Conservation (phyloP, 75 land plant genomes). For the Ceratopteris richardii region DNA sequence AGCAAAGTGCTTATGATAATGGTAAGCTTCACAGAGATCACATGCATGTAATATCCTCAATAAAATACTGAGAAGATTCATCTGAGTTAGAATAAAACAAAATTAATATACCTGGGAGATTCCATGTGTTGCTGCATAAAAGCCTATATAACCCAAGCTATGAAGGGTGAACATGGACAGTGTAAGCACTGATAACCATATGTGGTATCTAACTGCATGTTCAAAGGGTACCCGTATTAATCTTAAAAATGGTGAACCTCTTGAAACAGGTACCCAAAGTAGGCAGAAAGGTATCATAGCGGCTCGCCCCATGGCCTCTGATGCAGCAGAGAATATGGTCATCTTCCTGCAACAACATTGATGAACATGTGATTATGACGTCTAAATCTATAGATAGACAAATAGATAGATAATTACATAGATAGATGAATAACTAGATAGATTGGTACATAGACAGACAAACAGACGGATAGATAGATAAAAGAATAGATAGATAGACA, state of each 20-base stretch:
- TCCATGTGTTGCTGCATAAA: background rate
- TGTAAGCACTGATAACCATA: slow-evolving; percentile 85
- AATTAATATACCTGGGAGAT: background rate
- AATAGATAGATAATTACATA: background rate
- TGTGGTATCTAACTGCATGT: slow-evolving; percentile 86
- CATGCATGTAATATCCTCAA: too few relatives aligned
- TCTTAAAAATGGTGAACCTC: slow-evolving; percentile 76
- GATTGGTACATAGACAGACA: too few relatives aligned
- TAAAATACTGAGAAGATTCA: too few relatives aligned
- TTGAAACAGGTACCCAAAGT: slow-evolving; percentile 72
- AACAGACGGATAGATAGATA: too few relatives aligned
- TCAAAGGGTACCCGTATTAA: slow-evolving; percentile 82
- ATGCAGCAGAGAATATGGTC: background rate
- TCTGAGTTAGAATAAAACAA: too few relatives aligned
- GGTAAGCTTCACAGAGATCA: too few relatives aligned
- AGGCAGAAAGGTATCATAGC: slow-evolving; percentile 17
- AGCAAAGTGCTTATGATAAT: too few relatives aligned
- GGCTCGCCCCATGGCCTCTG: background rate
- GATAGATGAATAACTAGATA: too few relatives aligned
- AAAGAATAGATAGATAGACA: too few relatives aligned
- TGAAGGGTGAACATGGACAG: slow-evolving; percentile 65
- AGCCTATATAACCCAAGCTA: slow-evolving; percentile 36
- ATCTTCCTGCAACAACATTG: background rate
- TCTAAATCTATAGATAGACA: too few relatives aligned
- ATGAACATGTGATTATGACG: background rate